phyloP scores from a whole-genome alignment of 2,329 filamentous ascomycete species.

The Epichloe coenophiala region DNA sequence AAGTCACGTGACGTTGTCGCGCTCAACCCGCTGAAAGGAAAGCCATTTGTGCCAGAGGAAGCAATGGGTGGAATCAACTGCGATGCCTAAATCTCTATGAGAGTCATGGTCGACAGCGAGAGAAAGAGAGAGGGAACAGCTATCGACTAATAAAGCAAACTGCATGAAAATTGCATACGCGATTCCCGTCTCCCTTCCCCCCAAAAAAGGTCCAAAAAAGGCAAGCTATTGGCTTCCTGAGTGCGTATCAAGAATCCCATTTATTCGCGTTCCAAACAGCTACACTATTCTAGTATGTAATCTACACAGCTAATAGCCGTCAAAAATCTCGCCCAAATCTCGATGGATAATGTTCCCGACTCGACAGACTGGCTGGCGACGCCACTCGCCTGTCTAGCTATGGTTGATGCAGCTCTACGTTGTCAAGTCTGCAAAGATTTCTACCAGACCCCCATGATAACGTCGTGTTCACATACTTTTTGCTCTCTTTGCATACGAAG shows the following conservation, averaged over 20 bases:
- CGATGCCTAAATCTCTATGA: background rate
- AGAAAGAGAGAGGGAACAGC: background rate
- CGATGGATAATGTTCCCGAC: slow-evolving; percentile 42
- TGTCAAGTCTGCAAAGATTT: slow-evolving; percentile 99
- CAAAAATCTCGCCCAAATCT: slow-evolving; percentile 13
- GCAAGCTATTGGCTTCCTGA: background rate
- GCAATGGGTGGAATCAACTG: background rate
- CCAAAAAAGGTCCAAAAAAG: background rate
- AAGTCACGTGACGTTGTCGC: slow-evolving; percentile 19
- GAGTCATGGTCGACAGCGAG: too few species aligned
- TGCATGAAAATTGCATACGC: background rate
- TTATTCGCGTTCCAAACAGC: background rate
- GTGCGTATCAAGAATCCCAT: background rate
- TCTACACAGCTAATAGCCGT: background rate
- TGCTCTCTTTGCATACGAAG: slow-evolving; percentile 91
- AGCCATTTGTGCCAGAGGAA: too few species aligned
- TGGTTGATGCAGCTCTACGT: slow-evolving; percentile 72
- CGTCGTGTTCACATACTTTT: slow-evolving; percentile 88
- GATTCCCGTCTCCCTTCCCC: background rate
- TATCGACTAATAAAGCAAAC: background rate
- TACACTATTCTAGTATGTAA: background rate
- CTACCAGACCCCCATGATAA: slow-evolving; percentile 92
- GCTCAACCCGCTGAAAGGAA: too few species aligned
- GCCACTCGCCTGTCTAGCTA: slow-evolving; percentile 48
- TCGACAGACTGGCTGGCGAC: slow-evolving; percentile 78